phyloP scores from a whole-genome alignment of 2,329 filamentous ascomycete species.

The Huntiella decipiens region DNA sequence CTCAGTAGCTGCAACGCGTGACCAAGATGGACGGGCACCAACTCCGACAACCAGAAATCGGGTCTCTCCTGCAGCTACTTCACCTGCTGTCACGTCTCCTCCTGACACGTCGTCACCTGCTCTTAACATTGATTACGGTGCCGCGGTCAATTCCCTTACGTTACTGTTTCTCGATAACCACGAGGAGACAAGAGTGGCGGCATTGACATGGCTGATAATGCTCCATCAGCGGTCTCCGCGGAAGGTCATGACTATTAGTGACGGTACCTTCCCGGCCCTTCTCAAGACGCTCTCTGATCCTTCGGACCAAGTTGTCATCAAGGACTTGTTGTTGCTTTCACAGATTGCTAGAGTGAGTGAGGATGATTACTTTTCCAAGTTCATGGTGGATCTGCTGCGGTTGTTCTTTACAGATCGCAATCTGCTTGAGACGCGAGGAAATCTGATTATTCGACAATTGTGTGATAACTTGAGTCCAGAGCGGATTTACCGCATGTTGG shows the following conservation, averaged over 20 bases:
- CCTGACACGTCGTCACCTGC: not conserved
- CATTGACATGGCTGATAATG: constrained; percentile 94
- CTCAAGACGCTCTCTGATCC: constrained; percentile 93
- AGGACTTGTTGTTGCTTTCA: constrained; percentile 79
- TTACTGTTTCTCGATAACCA: constrained; percentile 91
- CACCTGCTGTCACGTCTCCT: constrained; percentile 16
- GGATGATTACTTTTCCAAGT: constrained; percentile 91
- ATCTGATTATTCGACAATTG: constrained; percentile 87
- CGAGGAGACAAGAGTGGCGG: constrained; percentile 84
- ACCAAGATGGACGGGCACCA: constrained; percentile 4
- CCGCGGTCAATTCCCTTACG: constrained; percentile 82
- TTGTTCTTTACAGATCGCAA: constrained; percentile 88
- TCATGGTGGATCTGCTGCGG: constrained; percentile 92
- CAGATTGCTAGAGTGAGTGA: constrained; percentile 95
- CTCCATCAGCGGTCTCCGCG: constrained; percentile 84
- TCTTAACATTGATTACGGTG: constrained; percentile 76
- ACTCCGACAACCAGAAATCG: constrained; percentile 5
- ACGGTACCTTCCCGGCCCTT: constrained; percentile 87
- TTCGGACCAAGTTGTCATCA: constrained; percentile 85
- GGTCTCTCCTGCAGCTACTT: constrained; percentile 14
- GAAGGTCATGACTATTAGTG: constrained; percentile 87
- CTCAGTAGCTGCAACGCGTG: not conserved
- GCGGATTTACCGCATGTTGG: constrained; percentile 84
- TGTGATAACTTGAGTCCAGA: constrained; percentile 87
- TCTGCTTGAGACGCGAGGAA: constrained; percentile 77